Base-by-base conservation (phyloP, 2,329 filamentous ascomycete genomes). In the Epichloe typhina region DNA sequence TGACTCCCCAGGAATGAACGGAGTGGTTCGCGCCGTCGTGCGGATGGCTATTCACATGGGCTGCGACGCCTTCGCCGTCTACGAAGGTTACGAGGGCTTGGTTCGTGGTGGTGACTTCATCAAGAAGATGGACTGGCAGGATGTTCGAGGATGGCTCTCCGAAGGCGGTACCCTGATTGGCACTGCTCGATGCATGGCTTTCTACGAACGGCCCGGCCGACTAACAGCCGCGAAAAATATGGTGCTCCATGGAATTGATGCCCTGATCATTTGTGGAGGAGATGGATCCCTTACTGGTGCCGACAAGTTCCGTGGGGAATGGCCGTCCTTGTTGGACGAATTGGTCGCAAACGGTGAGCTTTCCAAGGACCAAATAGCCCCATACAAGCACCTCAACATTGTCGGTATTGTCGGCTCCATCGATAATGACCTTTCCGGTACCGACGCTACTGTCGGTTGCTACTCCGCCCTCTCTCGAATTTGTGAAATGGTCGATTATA, bases 341-440 rank as follows among this genome's bases (percentile, higher is more conserved):
- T 78, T 98, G 54, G 85, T 97, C 37, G 64, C 79, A 47, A 86
- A 70, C 3, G 82, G 82, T 49, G 77, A 91, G 62, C 75, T 96
- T 60, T 83, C 80, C 6, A 62, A 72, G 42, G 78, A 84, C 51
- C 84, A 95, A 64, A 71, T 88, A 53, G 74, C 80, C 44, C 85
- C 86, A 2, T 95, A 88, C 75, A 77, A 79, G 62, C 82, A 94
- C 59, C 79, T 98, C 63, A 98, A 97, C 69, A 95, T 98, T 58
- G 91, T 97, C 50, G 93, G 93, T 46, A 74, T 97, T 48, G 93
- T 98, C 31, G 93, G 93, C 52, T 95, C 89, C 50, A 98, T 98
- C 63, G 93, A 98, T 75, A 98, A 98, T 65, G 93, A 98, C 64
- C 85, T 98, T 69, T 94, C 90, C 47, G 88, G 88, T 56, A 98